Percentiles rank a stretch among this genome's conserved stretches.
phyloP scores from a whole-genome alignment of 805 yeast species.

The Nakazawaea populi region DNA sequence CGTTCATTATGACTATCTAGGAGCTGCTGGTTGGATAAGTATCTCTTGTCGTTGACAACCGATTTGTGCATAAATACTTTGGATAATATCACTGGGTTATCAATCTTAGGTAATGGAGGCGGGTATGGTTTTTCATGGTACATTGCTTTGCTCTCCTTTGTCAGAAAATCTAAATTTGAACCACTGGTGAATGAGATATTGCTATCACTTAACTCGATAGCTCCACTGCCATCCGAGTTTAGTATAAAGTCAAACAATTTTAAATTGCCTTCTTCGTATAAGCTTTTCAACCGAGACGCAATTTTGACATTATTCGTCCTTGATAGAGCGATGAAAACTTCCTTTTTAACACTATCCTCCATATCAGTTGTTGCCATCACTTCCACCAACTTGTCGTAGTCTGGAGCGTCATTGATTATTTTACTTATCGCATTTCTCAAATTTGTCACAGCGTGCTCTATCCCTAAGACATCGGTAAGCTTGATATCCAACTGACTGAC shows the following conservation, averaged over 20 bases:
- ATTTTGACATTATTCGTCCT: slow-evolving; percentile 50
- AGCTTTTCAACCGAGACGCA: slow-evolving; percentile 53
- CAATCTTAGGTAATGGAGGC: slow-evolving; percentile 68
- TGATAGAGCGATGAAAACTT: slow-evolving; percentile 43
- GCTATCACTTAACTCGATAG: slow-evolving; percentile 15
- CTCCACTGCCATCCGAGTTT: slow-evolving; percentile 28
- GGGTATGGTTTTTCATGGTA: slow-evolving; percentile 32
- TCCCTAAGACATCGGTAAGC: slow-evolving; percentile 19
- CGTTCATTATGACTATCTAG: slow-evolving; percentile 74
- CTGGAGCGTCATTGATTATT: slow-evolving; percentile 54
- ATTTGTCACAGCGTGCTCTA: slow-evolving; percentile 49
- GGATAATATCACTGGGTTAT: slow-evolving; percentile 50
- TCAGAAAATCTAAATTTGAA: slow-evolving; percentile 13
- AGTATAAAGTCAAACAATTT: slow-evolving; percentile 50
- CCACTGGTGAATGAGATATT: slow-evolving; percentile 3
- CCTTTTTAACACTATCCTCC: slow-evolving; percentile 28
- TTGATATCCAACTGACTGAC: slow-evolving; percentile 3
- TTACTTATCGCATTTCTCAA: slow-evolving; percentile 46
- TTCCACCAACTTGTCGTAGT: slow-evolving; percentile 32
- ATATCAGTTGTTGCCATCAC: slow-evolving; percentile 23
- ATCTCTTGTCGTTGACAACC: slow-evolving; percentile 49
- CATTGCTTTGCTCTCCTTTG: slow-evolving; percentile 13
- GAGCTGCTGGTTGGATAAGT: slow-evolving; percentile 50
- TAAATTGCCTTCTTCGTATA: slow-evolving; percentile 43
- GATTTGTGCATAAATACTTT: slow-evolving; percentile 84